phyloP scores from a whole-genome alignment of 1,284 basidiomycete genomes.

The Cryptococcus jaspeensis region DNA sequence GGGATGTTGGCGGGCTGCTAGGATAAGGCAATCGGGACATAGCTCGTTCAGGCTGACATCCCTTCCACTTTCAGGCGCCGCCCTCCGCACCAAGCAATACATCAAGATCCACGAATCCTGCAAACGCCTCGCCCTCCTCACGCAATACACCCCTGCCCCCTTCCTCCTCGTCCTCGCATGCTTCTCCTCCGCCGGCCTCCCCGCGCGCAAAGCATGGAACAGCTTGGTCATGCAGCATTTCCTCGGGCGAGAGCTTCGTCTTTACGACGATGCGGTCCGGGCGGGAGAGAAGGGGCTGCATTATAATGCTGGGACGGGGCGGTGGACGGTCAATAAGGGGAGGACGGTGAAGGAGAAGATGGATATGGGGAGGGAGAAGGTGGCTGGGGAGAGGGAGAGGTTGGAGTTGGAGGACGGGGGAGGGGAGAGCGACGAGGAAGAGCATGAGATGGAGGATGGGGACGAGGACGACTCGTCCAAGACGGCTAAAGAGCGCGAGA shows the following conservation, averaged over 20 bases:
- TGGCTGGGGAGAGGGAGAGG: conserved; percentile 5
- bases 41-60: too few relatives aligned
- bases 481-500: background rate
- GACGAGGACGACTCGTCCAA: conserved; percentile 9
- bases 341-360: conserved; percentile 32
- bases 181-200: conserved; percentile 63
- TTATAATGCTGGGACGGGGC: conserved; percentile 36
- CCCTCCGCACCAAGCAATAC: conserved; percentile 58
- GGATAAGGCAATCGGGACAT: too few relatives aligned
- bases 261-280: conserved; percentile 63
- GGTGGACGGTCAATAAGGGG: conserved; percentile 17
- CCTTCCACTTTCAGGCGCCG: too few relatives aligned
- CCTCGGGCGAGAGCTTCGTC: conserved; percentile 69
- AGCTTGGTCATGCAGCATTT: conserved; percentile 75
- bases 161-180: conserved; percentile 69
- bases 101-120: conserved; percentile 61
- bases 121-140: conserved; percentile 60
- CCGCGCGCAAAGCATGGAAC: conserved; percentile 70
- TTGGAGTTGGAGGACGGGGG: background rate
- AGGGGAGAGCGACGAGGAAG: conserved; percentile 2
- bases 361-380: conserved; percentile 19
- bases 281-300: conserved; percentile 49
- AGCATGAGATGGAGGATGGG: conserved; percentile 16
- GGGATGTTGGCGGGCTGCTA: background rate
- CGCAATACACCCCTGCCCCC: conserved; percentile 66